Evolutionary conservation across 768 basidiomycete species (phyloP).

Genomic region (Phylloporus sp.): DNA sequence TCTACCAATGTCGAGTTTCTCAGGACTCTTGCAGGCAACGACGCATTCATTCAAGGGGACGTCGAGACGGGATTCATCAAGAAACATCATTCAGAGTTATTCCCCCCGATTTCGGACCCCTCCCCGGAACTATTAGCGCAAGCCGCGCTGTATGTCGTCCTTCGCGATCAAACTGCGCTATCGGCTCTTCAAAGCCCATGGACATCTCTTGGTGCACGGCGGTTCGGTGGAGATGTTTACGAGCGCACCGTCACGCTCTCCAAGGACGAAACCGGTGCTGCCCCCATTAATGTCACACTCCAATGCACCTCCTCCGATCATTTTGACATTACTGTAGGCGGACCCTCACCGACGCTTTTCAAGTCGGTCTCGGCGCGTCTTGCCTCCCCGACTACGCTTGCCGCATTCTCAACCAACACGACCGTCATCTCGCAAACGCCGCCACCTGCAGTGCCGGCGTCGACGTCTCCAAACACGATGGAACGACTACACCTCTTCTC

Average conservation of each 20-base stretch:
- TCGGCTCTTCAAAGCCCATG: constrained; percentile 50
- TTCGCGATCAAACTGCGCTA: constrained; percentile 50
- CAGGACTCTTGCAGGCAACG: constrained; percentile 67
- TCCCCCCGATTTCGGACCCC: constrained; percentile 59
- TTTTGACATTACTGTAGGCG: constrained; percentile 51
- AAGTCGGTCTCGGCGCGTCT: constrained; percentile 52
- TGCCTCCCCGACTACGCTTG: constrained; percentile 49
- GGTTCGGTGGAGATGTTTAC: constrained; percentile 73
- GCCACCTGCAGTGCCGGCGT: constrained; percentile 47
- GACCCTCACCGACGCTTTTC: constrained; percentile 34
- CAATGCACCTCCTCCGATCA: constrained; percentile 38
- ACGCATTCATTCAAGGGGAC: constrained; percentile 69
- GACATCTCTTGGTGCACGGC: constrained; percentile 62
- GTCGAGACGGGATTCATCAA: constrained; percentile 92
- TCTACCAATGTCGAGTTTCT: constrained; percentile 91
- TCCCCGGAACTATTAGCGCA: constrained; percentile 65
- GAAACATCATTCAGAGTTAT: constrained; percentile 83
- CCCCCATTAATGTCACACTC: constrained; percentile 37
- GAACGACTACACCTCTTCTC: constrained; percentile 77
- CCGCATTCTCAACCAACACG: constrained; percentile 45
- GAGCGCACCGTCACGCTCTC: constrained; percentile 60
- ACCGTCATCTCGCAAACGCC: constrained; percentile 73
- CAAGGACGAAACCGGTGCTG: constrained; percentile 43
- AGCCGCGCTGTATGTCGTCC: constrained; percentile 69
- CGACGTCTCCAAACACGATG: constrained; percentile 50